Conservation (phyloP, 768 basidiomycete species). For the Macrolepiota dolichaula region DNA sequence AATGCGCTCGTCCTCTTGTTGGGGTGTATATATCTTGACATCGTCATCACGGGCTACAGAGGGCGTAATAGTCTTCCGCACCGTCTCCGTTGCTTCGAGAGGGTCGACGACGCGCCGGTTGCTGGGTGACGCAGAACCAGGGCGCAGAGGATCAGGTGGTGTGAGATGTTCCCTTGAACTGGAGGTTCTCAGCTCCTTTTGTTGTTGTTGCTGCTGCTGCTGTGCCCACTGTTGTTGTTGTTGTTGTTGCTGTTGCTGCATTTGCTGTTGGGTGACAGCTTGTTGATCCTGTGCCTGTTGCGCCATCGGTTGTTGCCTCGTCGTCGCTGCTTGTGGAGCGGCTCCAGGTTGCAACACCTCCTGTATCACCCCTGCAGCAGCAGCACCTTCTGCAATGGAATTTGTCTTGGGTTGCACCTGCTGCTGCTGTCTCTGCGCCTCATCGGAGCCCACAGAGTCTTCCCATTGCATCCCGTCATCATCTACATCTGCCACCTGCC, state of each 20-base stretch:
- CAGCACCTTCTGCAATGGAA: neutral
- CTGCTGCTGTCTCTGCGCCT: slow-evolving; percentile 28
- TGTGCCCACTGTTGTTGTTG: slow-evolving; percentile 23
- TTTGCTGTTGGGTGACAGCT: slow-evolving; percentile 27
- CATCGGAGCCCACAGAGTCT: slow-evolving; percentile 52
- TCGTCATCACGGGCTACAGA: slow-evolving; percentile 62
- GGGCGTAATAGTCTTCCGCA: slow-evolving; percentile 76
- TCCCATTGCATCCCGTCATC: slow-evolving; percentile 93
- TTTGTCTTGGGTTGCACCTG: slow-evolving; percentile 22
- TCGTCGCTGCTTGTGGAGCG: slow-evolving; percentile 26
- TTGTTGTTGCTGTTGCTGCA: slow-evolving; percentile 29
- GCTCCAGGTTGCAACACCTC: slow-evolving; percentile 33
- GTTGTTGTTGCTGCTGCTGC: slow-evolving; percentile 26
- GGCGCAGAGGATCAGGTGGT: slow-evolving; percentile 7
- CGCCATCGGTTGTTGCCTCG: slow-evolving; percentile 24
- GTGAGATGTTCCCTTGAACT: slow-evolving; percentile 47
- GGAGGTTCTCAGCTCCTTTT: slow-evolving; percentile 37
- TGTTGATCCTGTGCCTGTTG: slow-evolving; percentile 26
- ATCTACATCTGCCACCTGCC: slow-evolving; percentile 39
- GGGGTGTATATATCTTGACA: slow-evolving; percentile 8
- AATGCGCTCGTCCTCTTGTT: slow-evolving; percentile 32
- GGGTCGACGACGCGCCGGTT: slow-evolving; percentile 53
- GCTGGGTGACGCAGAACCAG: slow-evolving; percentile 15
- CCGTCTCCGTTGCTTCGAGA: slow-evolving; percentile 67
- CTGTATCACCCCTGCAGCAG: slow-evolving; percentile 19